These are phyloP conservation scores for Leishmania turanica DNA, from an alignment of 208 protist genomes.

Conservation along the genomic window DNA sequence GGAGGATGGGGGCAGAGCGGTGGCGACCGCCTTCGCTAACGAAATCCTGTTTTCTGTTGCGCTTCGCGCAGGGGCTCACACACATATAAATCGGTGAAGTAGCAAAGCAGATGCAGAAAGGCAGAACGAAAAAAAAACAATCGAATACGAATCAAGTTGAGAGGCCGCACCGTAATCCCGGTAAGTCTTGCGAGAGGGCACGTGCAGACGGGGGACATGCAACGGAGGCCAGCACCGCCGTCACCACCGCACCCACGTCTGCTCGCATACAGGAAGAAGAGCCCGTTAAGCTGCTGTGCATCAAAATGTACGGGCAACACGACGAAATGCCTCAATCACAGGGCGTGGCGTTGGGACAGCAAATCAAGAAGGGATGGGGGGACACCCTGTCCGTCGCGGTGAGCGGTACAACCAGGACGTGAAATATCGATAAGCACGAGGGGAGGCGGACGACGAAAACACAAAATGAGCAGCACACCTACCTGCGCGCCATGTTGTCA, in stretches of 20 bases:
- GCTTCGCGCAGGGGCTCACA: not conserved
- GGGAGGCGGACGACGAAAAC: not conserved
- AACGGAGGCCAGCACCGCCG: not conserved
- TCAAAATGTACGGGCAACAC: not conserved
- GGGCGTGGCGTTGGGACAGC: not conserved
- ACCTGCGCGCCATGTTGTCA: too few species aligned
- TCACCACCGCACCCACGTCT: not conserved
- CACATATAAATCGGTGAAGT: not conserved
- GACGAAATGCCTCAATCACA: not conserved
- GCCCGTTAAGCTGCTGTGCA: not conserved
- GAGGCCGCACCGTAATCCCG: not conserved
- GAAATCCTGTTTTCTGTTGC: not conserved
- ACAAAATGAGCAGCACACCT: not conserved
- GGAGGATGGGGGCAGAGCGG: not conserved
- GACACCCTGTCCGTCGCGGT: not conserved
- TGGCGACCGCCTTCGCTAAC: not conserved
- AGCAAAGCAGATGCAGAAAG: not conserved
- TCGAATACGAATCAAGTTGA: not conserved
- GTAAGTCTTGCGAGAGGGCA: not conserved
- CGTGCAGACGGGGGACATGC: not conserved
- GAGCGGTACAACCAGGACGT: not conserved
- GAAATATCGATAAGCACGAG: not conserved
- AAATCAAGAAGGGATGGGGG: not conserved
- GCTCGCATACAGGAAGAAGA: not conserved
- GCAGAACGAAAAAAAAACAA: not conserved